A percentile compares a stretch with the other conserved stretches of the same genome.
Conservation (phyloP, 768 basidiomycete species). For the Lactarius indigo region DNA sequence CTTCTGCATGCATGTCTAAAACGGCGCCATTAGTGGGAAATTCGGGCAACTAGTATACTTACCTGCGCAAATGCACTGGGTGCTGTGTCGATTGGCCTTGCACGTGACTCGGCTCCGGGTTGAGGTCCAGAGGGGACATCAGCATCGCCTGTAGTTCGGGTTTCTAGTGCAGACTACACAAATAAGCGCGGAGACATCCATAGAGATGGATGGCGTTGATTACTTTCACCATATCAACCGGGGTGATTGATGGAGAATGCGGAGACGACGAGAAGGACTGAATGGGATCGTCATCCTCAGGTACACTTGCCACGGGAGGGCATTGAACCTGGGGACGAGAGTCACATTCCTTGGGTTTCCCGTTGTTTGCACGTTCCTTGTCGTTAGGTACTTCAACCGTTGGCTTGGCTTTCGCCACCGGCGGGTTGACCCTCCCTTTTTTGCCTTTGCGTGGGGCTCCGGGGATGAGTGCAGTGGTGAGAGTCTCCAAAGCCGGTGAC, state of each 20-base stretch:
- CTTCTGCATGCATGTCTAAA: not conserved
- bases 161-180: not conserved
- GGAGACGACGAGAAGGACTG: slow-evolving; percentile 20
- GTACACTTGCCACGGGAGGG: not conserved
- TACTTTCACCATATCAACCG: not conserved
- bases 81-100: not conserved
- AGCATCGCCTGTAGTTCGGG: too few species aligned
- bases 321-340: slow-evolving; percentile 1
- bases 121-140: not conserved
- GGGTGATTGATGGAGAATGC: not conserved
- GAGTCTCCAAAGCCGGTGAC: not conserved
- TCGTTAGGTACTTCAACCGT: not conserved
- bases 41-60: not conserved
- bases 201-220: not conserved
- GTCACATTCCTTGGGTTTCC: not conserved
- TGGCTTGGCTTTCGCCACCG: not conserved
- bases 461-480: not conserved
- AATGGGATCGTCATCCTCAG: slow-evolving; percentile 19
- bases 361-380: not conserved
- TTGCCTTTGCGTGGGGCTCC: slow-evolving; percentile 7
- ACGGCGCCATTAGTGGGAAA: not conserved
- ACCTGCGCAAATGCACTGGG: not conserved
- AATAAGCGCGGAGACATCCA: not conserved
- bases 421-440: not conserved
- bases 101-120: not conserved